Percentiles rank a stretch among this genome's conserved stretches.
phyloP scores from a whole-genome alignment of 1,284 basidiomycete genomes.

The Pyrrhoderma lamaoense region DNA sequence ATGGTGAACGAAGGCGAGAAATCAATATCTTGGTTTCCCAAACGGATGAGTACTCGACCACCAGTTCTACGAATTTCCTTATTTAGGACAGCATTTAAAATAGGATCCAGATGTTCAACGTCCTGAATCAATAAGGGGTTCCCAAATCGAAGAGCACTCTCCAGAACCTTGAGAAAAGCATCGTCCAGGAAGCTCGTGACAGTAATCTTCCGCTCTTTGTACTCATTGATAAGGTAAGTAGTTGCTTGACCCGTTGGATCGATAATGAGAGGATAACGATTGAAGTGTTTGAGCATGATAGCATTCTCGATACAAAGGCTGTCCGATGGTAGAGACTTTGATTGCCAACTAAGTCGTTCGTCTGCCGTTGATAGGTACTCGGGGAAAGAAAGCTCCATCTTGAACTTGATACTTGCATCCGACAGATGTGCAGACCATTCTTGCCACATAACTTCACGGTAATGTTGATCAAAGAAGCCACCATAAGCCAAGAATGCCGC shows the following conservation, averaged over 20 bases:
- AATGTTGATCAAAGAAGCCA: conserved; percentile 98
- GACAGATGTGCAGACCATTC: conserved; percentile 88
- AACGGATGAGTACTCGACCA: conserved; percentile 93
- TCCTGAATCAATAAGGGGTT: conserved; percentile 97
- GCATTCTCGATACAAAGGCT: conserved; percentile 97
- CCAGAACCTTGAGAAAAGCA: conserved; percentile 96
- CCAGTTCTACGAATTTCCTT: conserved; percentile 93
- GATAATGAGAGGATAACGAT: conserved; percentile 96
- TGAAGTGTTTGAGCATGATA: conserved; percentile 98
- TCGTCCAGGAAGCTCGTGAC: conserved; percentile 98
- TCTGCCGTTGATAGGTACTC: conserved; percentile 98
- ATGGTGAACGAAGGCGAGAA: conserved; percentile 99
- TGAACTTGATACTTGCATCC: conserved; percentile 90
- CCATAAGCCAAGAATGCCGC: conserved; percentile 96
- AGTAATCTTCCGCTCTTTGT: conserved; percentile 94
- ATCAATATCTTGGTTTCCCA: conserved; percentile 99
- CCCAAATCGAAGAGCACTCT: conserved; percentile 98
- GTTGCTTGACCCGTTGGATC: conserved; percentile 99
- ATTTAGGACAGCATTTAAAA: conserved; percentile 96
- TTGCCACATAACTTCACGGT: conserved; percentile 96
- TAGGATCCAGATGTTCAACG: conserved; percentile 96
- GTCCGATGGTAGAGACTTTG: conserved; percentile 90
- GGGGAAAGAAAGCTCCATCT: conserved; percentile 84
- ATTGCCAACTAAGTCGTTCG: conserved; percentile 93
- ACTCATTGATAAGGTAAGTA: conserved; percentile 89